Evolutionary conservation across 2,329 filamentous ascomycete genomes (phyloP).

Genomic region (Verticillium longisporum): DNA sequence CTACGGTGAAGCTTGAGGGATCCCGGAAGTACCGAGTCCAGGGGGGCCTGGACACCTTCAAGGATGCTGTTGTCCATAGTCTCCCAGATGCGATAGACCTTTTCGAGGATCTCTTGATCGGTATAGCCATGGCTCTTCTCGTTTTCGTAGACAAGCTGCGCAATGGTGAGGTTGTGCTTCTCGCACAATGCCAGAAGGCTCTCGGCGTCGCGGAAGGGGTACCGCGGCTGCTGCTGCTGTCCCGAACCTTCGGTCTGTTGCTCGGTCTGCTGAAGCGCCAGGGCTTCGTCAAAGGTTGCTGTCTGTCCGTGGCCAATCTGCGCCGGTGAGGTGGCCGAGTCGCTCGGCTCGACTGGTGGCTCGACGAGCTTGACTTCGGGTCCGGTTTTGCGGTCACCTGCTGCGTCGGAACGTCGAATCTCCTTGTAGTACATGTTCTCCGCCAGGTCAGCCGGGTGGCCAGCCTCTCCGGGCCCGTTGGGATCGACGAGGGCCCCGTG

Average conservation of each 20-base stretch:
- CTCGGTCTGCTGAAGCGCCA: not conserved
- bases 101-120: slow-evolving; percentile 40
- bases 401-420: slow-evolving; percentile 37
- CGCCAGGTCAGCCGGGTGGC: slow-evolving; percentile 39
- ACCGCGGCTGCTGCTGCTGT: slow-evolving; percentile 29
- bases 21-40: slow-evolving; percentile 33
- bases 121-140: slow-evolving; percentile 44
- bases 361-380: slow-evolving; percentile 31
- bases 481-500: slow-evolving; percentile 8
- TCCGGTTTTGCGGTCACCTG: slow-evolving; percentile 35
- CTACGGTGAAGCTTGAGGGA: slow-evolving; percentile 40
- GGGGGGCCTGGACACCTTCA: slow-evolving; percentile 38
- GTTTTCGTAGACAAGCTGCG: slow-evolving; percentile 44
- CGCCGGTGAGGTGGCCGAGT: slow-evolving; percentile 1
- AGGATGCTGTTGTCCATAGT: slow-evolving; percentile 46
- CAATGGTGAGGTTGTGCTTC: slow-evolving; percentile 44
- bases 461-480: slow-evolving; percentile 10
- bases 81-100: slow-evolving; percentile 40
- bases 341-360: not conserved
- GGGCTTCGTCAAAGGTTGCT: not conserved
- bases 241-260: not conserved
- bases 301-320: not conserved
- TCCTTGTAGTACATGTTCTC: slow-evolving; percentile 48
- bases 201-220: slow-evolving; percentile 38
- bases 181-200: slow-evolving; percentile 39